Evolutionary conservation across 495 filamentous ascomycete species (phyloP).

Genomic region (Trichoderma orchidacearum): DNA sequence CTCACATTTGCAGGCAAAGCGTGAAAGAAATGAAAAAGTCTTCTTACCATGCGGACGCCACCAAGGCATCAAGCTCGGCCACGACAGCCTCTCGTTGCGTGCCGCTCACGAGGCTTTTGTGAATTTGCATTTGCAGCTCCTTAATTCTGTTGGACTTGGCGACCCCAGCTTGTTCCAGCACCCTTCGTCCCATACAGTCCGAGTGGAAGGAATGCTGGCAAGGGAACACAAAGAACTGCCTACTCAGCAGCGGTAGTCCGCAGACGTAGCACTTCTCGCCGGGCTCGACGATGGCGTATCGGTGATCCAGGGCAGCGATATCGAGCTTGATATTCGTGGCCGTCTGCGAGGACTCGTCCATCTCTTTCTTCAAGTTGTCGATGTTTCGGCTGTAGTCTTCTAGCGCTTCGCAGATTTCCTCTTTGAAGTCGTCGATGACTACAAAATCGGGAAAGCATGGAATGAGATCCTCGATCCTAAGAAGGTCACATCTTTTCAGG

Average conservation of each 20-base stretch:
- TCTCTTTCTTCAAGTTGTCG: slow-evolving; percentile 78
- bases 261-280: slow-evolving; percentile 90
- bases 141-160: slow-evolving; percentile 68
- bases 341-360: slow-evolving; percentile 84
- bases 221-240: slow-evolving; percentile 95
- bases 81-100: slow-evolving; percentile 66
- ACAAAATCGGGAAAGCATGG: slow-evolving; percentile 98
- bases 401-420: slow-evolving; percentile 86
- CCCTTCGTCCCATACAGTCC: slow-evolving; percentile 75
- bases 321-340: slow-evolving; percentile 80
- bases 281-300: slow-evolving; percentile 93
- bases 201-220: slow-evolving; percentile 97
- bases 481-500: slow-evolving; percentile 74
- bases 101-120: slow-evolving; percentile 50
- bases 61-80: slow-evolving; percentile 74
- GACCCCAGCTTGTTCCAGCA: slow-evolving; percentile 59
- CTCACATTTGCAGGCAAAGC: background rate
- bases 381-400: slow-evolving; percentile 88
- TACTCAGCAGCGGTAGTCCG: slow-evolving; percentile 64
- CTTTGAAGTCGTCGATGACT: slow-evolving; percentile 98
- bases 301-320: slow-evolving; percentile 66
- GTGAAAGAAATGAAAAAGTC: background rate
- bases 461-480: slow-evolving; percentile 91
- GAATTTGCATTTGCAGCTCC: slow-evolving; percentile 71
- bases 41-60: slow-evolving; percentile 46